These are phyloP conservation scores for Neofusicoccum sp. DNA, from an alignment of 2,329 filamentous ascomycete genomes.

Conservation along the genomic window DNA sequence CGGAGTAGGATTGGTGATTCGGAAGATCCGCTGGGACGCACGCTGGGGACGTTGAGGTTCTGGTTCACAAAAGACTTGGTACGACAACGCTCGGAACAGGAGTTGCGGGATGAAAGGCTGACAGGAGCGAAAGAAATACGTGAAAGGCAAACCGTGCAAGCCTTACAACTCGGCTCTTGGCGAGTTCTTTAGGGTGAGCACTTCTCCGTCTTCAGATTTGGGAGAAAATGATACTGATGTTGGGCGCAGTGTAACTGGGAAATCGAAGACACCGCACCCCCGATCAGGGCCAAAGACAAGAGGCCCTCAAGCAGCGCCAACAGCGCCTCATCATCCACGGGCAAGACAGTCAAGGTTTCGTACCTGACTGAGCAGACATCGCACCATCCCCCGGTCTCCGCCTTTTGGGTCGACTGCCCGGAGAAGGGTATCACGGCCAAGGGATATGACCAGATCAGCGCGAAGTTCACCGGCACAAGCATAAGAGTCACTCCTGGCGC, in stretches of 20 bases:
- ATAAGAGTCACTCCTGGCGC: slow-evolving; percentile 87
- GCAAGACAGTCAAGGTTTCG: slow-evolving; percentile 70
- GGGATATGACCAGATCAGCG: slow-evolving; percentile 93
- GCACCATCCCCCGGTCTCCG: slow-evolving; percentile 94
- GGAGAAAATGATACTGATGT: not conserved
- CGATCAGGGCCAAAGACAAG: slow-evolving; percentile 47
- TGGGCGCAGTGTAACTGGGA: slow-evolving; percentile 82
- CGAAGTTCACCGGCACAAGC: slow-evolving; percentile 95
- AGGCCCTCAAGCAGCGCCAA: slow-evolving; percentile 40
- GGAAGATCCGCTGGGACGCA: slow-evolving; percentile 85
- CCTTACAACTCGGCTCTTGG: slow-evolving; percentile 96
- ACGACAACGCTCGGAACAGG: slow-evolving; percentile 28
- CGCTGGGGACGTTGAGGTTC: slow-evolving; percentile 91
- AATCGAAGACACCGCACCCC: slow-evolving; percentile 72
- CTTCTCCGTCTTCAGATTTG: not conserved
- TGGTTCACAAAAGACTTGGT: slow-evolving; percentile 98
- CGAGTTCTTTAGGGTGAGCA: slow-evolving; percentile 87
- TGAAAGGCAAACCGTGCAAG: slow-evolving; percentile 97
- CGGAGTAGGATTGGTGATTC: slow-evolving; percentile 71
- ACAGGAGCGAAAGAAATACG: slow-evolving; percentile 68
- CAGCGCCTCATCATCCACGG: slow-evolving; percentile 36
- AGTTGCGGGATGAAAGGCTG: slow-evolving; percentile 18
- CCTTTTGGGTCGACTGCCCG: slow-evolving; percentile 89
- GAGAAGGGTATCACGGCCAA: slow-evolving; percentile 83
- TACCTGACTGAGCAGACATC: slow-evolving; percentile 98